Percentiles rank a stretch among this genome's conserved stretches.
Evolutionary conservation across 352 stramenopile species (phyloP).

Genomic region (Phytophthora rubi): DNA sequence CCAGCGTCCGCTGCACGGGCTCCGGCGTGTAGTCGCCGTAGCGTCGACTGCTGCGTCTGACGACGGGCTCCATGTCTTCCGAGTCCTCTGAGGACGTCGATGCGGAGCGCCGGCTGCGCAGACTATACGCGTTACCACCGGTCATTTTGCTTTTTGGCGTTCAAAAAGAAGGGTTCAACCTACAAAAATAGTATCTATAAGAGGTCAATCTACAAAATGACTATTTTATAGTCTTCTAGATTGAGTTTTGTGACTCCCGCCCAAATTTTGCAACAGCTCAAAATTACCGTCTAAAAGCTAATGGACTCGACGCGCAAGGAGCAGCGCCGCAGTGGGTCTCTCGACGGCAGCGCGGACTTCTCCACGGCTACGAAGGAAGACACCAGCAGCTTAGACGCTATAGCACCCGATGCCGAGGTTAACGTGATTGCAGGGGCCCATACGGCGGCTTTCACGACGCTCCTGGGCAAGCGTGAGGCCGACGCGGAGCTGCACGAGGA

Average conservation of each 20-base stretch:
- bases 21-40: slow-evolving; percentile 51
- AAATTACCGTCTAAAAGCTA: slow-evolving; percentile 9
- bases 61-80: slow-evolving; percentile 17
- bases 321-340: slow-evolving; percentile 29
- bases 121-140: slow-evolving; percentile 34
- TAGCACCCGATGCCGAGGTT: slow-evolving; percentile 5
- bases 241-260: neutral
- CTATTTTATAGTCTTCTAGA: neutral
- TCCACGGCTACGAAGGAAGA: slow-evolving; percentile 24
- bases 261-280: neutral
- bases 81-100: slow-evolving; percentile 33
- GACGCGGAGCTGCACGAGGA: slow-evolving; percentile 67
- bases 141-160: slow-evolving; percentile 8
- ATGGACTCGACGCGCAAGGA: slow-evolving; percentile 42
- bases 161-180: neutral
- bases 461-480: slow-evolving; percentile 71
- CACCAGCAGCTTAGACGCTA: slow-evolving; percentile 13
- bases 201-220: neutral
- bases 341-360: slow-evolving; percentile 23
- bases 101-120: slow-evolving; percentile 27
- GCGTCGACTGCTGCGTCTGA: slow-evolving; percentile 6
- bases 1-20: slow-evolving; percentile 68
- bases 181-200: neutral
- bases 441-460: slow-evolving; percentile 50
- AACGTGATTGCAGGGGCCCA: slow-evolving; percentile 6